These are phyloP conservation scores for Chionographis japonica DNA, from an alignment of 106 monocot species.

Conservation along the genomic window DNA sequence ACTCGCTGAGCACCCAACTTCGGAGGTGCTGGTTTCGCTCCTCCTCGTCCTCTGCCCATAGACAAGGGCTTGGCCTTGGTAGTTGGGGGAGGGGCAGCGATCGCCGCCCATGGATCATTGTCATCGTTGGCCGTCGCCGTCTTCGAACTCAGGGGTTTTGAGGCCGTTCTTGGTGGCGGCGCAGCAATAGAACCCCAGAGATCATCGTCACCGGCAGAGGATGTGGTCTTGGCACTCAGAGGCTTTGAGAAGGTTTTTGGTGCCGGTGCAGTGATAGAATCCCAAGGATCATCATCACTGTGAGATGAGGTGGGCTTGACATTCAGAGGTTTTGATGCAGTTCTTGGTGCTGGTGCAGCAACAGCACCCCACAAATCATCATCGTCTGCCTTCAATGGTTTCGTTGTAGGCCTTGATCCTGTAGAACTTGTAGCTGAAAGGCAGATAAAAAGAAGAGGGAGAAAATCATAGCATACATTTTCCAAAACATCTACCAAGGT, in stretches of 20 bases:
- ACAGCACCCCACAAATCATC: conserved; percentile 57
- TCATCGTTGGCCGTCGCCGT: conserved; percentile 19
- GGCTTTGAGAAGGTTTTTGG: conserved; percentile 47
- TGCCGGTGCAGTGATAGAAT: conserved; percentile 46
- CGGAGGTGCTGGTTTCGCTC: conserved; percentile 36
- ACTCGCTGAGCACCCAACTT: conserved; percentile 85
- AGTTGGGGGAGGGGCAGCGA: conserved; percentile 78
- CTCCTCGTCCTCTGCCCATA: conserved; percentile 63
- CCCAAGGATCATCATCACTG: conserved; percentile 26
- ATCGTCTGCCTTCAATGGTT: conserved; percentile 38
- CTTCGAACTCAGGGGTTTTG: conserved; percentile 30
- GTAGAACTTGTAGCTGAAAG: conserved; percentile 27
- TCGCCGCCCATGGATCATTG: conserved; percentile 82
- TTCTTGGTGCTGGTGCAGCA: conserved; percentile 22
- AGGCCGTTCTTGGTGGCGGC: conserved; percentile 41
- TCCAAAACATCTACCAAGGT: too few relatives aligned
- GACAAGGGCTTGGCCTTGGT: conserved; percentile 89
- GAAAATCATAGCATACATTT: not conserved
- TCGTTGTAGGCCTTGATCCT: conserved; percentile 18
- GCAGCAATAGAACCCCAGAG: conserved; percentile 81
- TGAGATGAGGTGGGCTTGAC: conserved; percentile 13
- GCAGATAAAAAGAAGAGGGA: too few relatives aligned
- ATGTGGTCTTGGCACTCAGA: conserved; percentile 31
- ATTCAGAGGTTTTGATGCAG: conserved; percentile 11
- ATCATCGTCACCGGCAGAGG: conserved; percentile 41